Evolutionary conservation across 164 flowering plant species (phyloP).

Genomic region (Buxus sempervirens): DNA sequence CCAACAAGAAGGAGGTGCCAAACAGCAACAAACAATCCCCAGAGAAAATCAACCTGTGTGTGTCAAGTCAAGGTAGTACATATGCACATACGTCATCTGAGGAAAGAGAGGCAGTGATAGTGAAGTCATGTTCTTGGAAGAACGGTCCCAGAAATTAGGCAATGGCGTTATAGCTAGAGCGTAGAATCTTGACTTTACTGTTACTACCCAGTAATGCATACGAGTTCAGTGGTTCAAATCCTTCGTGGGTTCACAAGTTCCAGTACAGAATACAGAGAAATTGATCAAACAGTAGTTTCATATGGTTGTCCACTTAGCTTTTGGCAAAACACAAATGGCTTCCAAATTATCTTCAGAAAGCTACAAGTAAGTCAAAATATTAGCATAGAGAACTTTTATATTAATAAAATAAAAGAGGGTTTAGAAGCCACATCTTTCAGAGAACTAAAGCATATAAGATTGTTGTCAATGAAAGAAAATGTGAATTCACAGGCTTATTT

Average conservation of each 20-base stretch:
- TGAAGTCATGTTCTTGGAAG: background rate
- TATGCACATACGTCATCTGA: background rate
- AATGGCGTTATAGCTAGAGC: conserved; percentile 1
- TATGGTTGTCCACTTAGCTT: background rate
- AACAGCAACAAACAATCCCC: conserved; percentile 11
- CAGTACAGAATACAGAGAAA: background rate
- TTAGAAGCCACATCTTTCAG: conserved; percentile 1
- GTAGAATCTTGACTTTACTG: conserved; percentile 1
- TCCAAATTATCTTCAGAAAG: background rate
- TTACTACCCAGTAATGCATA: background rate
- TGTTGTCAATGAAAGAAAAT: too few relatives aligned
- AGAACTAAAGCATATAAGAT: background rate
- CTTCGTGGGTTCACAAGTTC: background rate
- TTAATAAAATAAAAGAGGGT: background rate
- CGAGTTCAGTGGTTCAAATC: background rate
- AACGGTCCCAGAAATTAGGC: background rate
- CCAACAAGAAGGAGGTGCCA: conserved; percentile 10
- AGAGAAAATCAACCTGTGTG: background rate
- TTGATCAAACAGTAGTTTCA: background rate
- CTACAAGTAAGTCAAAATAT: too few relatives aligned
- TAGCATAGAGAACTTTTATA: background rate
- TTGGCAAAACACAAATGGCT: background rate
- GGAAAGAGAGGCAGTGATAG: conserved; percentile 4
- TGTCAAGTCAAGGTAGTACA: background rate
- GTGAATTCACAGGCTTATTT: background rate